phyloP scores from a whole-genome alignment of 139 green algal genomes.

The Closterium sp. region DNA sequence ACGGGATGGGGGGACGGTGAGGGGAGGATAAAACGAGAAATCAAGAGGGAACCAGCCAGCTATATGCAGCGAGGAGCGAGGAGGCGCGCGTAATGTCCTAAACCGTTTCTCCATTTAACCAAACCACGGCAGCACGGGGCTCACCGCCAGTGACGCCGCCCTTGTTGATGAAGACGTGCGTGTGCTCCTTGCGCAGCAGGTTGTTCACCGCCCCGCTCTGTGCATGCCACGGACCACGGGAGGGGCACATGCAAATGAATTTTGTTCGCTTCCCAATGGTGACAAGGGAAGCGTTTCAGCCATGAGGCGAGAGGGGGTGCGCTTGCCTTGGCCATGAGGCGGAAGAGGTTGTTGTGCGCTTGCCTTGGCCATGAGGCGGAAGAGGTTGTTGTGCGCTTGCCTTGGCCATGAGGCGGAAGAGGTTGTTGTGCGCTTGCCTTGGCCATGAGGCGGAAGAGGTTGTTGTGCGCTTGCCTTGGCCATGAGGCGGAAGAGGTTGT shows the following conservation, averaged over 20 bases:
- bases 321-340: constrained; percentile 84
- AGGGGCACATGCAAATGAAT: too few relatives aligned
- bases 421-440: constrained; percentile 88
- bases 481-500: constrained; percentile 95
- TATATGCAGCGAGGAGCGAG: neutral
- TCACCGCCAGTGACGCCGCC: constrained; percentile 60
- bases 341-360: constrained; percentile 82
- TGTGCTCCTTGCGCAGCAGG: constrained; percentile 93
- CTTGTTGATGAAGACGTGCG: constrained; percentile 93
- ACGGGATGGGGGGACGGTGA: neutral
- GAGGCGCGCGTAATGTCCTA: neutral
- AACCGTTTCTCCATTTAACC: too few relatives aligned
- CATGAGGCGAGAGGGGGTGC: neutral
- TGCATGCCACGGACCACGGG: neutral
- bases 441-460: constrained; percentile 92
- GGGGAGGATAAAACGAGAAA: neutral
- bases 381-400: constrained; percentile 83
- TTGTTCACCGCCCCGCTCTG: constrained; percentile 79
- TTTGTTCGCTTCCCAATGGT: too few relatives aligned
- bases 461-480: constrained; percentile 78
- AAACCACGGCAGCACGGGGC: too few relatives aligned
- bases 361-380: constrained; percentile 91
- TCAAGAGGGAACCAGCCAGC: neutral
- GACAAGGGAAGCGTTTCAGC: too few relatives aligned
- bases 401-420: constrained; percentile 96